Evolutionary conservation across 106 monocot species (phyloP), one percentile per base, ranked within the genome.

Genomic region (Dendrobium nobile): DNA sequence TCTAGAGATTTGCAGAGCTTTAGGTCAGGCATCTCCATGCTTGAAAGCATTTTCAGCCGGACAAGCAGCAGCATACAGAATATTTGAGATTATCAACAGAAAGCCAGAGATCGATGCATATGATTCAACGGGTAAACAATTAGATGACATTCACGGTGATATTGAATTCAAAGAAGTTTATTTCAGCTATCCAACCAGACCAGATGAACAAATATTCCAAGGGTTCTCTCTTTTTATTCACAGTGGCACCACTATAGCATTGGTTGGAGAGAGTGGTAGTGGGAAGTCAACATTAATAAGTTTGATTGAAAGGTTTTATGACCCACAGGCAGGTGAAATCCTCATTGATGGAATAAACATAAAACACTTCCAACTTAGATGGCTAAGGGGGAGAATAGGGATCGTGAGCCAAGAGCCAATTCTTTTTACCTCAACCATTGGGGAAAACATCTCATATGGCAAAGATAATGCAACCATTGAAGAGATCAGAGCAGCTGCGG

Each of bases 241-340:
- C 2, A 67, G 77, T 64, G 82, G 82, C 77, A 54, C 77, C 15
- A 77, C 77, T 61, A 68, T 77, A 24, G 82, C 82, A 61, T 75
- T 82, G 68, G 82, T 82, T 13, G 82, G 82, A 58, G 82, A 82
- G 76, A 82, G 82, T 65, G 82, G 82, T 56, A 82, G 82, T 47
- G 82, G 82, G 44, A 82, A 82, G 41, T 82, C 82, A 7, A 82
- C 77, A 0, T 26, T 82, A 40, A 16, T 82, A 47, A 82, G 47
- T 77, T 41, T 82, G 77, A 77, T 82, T 4, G 82, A 82, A 68
- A 67, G 82, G 82, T 82, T 82, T 68, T 82, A 82, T 41, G 82
- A 82, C 51, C 77, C 82, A 22, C 77, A 82, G 24, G 82, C 67
- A 18, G 82, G 82, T 18, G 82, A 82, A 47, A 56, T 82, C 76